These are phyloP conservation scores for Patellifolia procumbens DNA, from an alignment of 179 eudicot genomes.

Conservation along the genomic window DNA sequence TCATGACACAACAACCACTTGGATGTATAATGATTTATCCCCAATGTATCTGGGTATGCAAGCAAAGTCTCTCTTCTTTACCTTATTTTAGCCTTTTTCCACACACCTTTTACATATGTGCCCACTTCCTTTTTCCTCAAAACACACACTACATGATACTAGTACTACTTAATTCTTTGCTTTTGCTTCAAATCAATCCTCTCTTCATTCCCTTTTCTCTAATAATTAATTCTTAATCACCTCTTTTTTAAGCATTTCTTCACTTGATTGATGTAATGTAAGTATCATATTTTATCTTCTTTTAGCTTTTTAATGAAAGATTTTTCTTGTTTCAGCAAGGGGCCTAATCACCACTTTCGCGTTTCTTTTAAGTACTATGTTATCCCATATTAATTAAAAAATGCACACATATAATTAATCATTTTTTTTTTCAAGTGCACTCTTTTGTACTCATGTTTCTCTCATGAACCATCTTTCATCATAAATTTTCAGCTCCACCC, in stretches of 20 bases:
- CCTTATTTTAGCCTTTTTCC: conserved; percentile 14
- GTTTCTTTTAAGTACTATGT: conserved; percentile 16
- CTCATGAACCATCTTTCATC: conserved; percentile 36
- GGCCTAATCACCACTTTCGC: too few relatives aligned
- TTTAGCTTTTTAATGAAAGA: background rate
- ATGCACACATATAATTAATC: too few relatives aligned
- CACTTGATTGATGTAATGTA: conserved; percentile 21
- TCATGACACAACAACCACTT: conserved; percentile 42
- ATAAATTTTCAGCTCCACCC: conserved; percentile 23
- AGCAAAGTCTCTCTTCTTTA: conserved; percentile 28
- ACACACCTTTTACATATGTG: background rate
- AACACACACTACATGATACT: background rate
- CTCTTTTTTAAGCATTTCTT: conserved; percentile 11
- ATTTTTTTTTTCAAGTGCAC: conserved; percentile 28
- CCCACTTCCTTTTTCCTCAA: conserved; percentile 12
- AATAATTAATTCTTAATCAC: conserved; percentile 9
- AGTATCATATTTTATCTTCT: background rate
- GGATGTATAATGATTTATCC: conserved; percentile 25
- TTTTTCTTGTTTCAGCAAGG: background rate
- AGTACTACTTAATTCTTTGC: conserved; percentile 17
- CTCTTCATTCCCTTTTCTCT: conserved; percentile 6
- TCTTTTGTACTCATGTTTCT: conserved; percentile 29
- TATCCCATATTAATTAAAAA: conserved; percentile 21
- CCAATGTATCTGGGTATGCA: conserved; percentile 26
- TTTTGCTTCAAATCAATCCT: conserved; percentile 30